Conservation (phyloP, 2,329 filamentous ascomycete species). For the Ceratocystis lukuohia region DNA sequence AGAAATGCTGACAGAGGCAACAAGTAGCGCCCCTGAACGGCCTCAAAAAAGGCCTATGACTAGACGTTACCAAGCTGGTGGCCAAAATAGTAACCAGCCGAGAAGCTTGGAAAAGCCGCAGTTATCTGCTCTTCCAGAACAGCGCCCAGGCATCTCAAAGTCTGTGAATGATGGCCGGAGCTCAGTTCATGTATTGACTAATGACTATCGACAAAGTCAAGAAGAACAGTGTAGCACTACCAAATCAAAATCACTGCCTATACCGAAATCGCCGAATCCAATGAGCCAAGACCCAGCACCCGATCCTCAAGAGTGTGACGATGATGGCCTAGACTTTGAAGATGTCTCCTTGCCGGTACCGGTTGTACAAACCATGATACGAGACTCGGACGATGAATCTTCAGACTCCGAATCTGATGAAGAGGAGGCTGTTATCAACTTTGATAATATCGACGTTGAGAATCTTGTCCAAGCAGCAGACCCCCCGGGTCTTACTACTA, state of each 20-base stretch:
- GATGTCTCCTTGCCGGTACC: slow-evolving; percentile 37
- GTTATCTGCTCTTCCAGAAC: neutral
- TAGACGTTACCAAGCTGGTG: neutral
- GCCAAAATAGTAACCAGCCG: neutral
- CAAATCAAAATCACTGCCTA: neutral
- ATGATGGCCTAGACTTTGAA: slow-evolving; percentile 36
- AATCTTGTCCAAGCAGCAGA: slow-evolving; percentile 20
- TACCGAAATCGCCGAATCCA: neutral
- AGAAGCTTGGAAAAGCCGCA: neutral
- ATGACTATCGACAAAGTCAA: neutral
- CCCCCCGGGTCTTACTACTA: slow-evolving; percentile 24
- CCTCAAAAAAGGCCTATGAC: slow-evolving; percentile 13
- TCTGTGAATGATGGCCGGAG: neutral
- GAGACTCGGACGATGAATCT: slow-evolving; percentile 35
- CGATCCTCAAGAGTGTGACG: slow-evolving; percentile 26
- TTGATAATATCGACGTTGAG: slow-evolving; percentile 38
- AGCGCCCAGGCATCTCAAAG: neutral
- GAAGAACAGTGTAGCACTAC: neutral
- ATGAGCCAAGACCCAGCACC: neutral
- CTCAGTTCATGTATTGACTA: neutral
- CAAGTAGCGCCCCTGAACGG: neutral
- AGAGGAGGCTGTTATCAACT: slow-evolving; percentile 32
- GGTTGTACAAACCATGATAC: slow-evolving; percentile 38
- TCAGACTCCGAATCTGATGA: slow-evolving; percentile 28
- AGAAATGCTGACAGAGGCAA: slow-evolving; percentile 15